Base-by-base conservation (phyloP, 2,329 filamentous ascomycete genomes). In the Ophiostoma australiae region DNA sequence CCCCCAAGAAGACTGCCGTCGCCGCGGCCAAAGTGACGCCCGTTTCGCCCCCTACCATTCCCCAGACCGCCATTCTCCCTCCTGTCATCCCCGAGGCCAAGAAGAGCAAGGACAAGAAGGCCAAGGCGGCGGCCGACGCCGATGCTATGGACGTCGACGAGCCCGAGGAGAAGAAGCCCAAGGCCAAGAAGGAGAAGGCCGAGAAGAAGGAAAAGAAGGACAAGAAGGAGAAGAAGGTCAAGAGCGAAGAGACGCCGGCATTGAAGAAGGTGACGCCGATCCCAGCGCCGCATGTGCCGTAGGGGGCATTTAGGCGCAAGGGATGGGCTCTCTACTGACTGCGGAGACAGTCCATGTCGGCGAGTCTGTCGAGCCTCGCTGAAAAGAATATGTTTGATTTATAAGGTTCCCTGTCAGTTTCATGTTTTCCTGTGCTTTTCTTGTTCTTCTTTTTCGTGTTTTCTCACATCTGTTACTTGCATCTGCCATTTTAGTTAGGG, bases 41-140 rank as follows among this genome's bases (percentile, higher is more conserved):
- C 11, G 66, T 48, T 10, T 39, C 39, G 7, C 37, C 39, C 23
- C 37, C 66, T 31, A 13, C 23, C 23, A 23, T 67, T 11, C 66
- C 37, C n/a, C 66, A 31, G 39, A 48, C 66, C 1, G 33, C 66
- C n/a, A 27, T 67, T 10, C 35, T 27, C 3, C 33, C 35, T 8
- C 63, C 63, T 37, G 37, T 41, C 20, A 52, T 27, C 1, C 74
- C 74, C 31, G 76, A 76, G 27, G 71, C 76, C 4, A 80, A 79
- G 75, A 79, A 27, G 20, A 81, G 33, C 69, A 69, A 68, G 55
- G 68, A 80, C 76, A 78, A 77, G 70, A 72, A 67, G 65, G 23
- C 23, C 37, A 67, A 67, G 39, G 39, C 39, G 23, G 39, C 15
- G 4, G 37, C n/a, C n/a, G 68, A 17, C 35, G 31, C 3, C 11